Evolutionary conservation across 2,329 filamentous ascomycete species (phyloP), one percentile per base, ranked within the genome.

Genomic region (Arthrocladium fulminans): DNA sequence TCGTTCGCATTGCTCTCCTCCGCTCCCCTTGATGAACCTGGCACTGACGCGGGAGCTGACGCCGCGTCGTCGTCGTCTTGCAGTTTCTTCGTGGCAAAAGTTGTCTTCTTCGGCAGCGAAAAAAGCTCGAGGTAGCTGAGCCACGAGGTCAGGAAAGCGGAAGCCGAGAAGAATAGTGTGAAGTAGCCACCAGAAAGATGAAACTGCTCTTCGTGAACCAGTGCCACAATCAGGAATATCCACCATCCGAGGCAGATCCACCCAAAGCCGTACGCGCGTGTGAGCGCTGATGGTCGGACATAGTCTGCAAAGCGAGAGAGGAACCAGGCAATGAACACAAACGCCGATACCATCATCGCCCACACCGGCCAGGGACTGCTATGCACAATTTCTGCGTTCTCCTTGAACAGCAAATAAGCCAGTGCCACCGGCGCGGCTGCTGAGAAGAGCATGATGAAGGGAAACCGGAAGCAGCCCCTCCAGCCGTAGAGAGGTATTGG

Each of bases 381-480:
- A 68, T 96, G 92, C n/a, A 92, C 73, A 58, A 97, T 88, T 59
- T 87, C 77, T 1, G 90, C 88, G 61, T 97, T 97, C 61, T 90
- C 70, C 65, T 92, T 94, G 30, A 79, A 78, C 35, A 94, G 60
- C 45, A 97, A 67, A 57, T 85, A 85, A 1, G 86, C 84, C 15
- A 87, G 73, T 0, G 79, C 86, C 20, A 94, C 65, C 0, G 84
- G 79, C n/a, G 84, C 69, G 0, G 74, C 81, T 1, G 77, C 79
- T 0, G 89, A 76, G 27, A 87, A 73, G 17, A 75, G 61, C 34
- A 95, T 73, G 1, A 88, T 80, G 43, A 95, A 69, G 0, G 89
- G 88, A 56, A 88, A 92, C 27, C 90, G 80, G 66, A 88, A 87
- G 59, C 94, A 80, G 1, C 92, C 92, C 58, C 82, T 82, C 73